A percentile compares a stretch with the other conserved stretches of the same genome.
Conservation (phyloP, 2,329 filamentous ascomycete genomes). For the Talaromyces islandicus region DNA sequence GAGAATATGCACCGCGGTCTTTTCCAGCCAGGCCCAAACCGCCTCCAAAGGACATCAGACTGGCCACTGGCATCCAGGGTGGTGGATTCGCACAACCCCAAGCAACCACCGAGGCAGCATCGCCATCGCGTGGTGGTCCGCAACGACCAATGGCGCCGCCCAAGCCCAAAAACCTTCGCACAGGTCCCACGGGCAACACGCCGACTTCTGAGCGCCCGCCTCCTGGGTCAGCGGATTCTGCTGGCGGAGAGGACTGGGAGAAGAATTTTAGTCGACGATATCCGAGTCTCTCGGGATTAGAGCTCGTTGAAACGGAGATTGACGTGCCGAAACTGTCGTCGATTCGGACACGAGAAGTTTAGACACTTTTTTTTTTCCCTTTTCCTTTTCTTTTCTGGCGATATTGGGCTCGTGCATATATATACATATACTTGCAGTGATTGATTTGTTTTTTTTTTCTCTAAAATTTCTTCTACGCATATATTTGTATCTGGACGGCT, state of each 20-base stretch:
- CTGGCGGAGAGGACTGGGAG: slow-evolving; percentile 55
- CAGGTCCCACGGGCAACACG: slow-evolving; percentile 27
- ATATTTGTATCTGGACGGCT: slow-evolving; percentile 4
- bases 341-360: slow-evolving; percentile 38
- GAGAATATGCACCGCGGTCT: slow-evolving; percentile 11
- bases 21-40: slow-evolving; percentile 17
- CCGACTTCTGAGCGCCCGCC: slow-evolving; percentile 19
- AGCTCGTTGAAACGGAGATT: slow-evolving; percentile 75
- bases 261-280: slow-evolving; percentile 76
- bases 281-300: slow-evolving; percentile 75
- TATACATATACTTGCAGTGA: neutral
- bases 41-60: slow-evolving; percentile 15
- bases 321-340: slow-evolving; percentile 31
- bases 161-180: slow-evolving; percentile 56
- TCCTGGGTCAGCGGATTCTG: slow-evolving; percentile 18
- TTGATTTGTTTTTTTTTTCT: neutral
- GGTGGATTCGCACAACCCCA: neutral
- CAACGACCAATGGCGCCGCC: slow-evolving; percentile 52
- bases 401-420: neutral
- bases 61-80: neutral
- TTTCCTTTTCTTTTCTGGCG: neutral
- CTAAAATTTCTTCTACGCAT: slow-evolving; percentile 5
- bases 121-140: slow-evolving; percentile 23
- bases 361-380: neutral
- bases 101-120: neutral